Conservation (phyloP, 768 basidiomycete species). For the Tylopilus subfusipes region DNA sequence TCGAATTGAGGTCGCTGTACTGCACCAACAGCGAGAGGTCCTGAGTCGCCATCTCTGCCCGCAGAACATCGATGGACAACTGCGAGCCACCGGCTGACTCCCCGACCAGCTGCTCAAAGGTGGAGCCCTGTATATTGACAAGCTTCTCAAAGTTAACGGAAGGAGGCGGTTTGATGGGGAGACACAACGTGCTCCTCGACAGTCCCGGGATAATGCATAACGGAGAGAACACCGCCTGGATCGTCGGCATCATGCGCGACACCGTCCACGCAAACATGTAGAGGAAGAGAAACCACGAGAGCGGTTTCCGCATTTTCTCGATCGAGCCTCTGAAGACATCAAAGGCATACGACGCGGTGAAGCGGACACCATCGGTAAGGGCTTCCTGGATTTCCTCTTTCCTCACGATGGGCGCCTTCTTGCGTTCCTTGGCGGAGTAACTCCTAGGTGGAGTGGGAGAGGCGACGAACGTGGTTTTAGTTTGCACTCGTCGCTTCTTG, state of each 20-base stretch:
- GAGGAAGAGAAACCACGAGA: conserved; percentile 50
- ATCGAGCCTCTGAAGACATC: conserved; percentile 49
- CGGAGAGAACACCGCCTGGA: conserved; percentile 52
- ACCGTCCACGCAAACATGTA: conserved; percentile 48
- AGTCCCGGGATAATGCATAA: conserved; percentile 62
- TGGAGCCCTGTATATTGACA: conserved; percentile 54
- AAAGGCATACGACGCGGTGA: conserved; percentile 38
- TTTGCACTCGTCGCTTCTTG: conserved; percentile 29
- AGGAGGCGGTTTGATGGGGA: conserved; percentile 20
- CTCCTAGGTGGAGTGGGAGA: conserved; percentile 19
- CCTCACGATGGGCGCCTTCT: conserved; percentile 29
- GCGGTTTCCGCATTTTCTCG: conserved; percentile 50
- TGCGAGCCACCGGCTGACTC: conserved; percentile 56
- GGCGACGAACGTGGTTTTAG: conserved; percentile 21
- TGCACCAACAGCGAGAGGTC: conserved; percentile 64
- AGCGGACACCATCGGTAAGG: conserved; percentile 23
- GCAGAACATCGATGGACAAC: conserved; percentile 66
- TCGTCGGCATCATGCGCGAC: conserved; percentile 36
- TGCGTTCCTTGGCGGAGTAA: conserved; percentile 22
- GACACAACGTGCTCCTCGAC: conserved; percentile 46
- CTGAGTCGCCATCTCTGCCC: conserved; percentile 71
- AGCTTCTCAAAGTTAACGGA: conserved; percentile 59
- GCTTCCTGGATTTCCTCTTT: conserved; percentile 23
- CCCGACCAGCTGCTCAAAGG: conserved; percentile 61
- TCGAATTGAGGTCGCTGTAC: conserved; percentile 58